Base-by-base conservation (phyloP, 1,284 basidiomycete species). In the Schizopora paradoxa region DNA sequence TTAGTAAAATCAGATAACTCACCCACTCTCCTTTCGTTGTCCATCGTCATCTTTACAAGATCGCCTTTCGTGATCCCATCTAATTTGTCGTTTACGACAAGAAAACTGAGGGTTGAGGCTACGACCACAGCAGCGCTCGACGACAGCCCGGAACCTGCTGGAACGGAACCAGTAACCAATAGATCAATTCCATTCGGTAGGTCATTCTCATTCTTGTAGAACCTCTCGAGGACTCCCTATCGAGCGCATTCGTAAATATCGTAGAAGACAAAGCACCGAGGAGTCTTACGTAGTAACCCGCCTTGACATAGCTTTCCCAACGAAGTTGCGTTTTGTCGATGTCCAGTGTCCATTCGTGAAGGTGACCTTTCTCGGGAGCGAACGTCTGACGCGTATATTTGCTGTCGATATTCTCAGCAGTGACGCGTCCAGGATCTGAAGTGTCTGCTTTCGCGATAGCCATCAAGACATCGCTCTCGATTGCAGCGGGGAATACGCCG, bases 281-380 rank as follows among this genome's bases (percentile, higher is more conserved):
- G n/a, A 43, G 26, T 58, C 63, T 46, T 45, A 86, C 85, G 61
- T 82, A 85, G 54, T 86, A 86, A 7, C 82, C 81, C 10, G 86
- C 88, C 61, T 91, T 91, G 57, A 91, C 79, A 61, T 91, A 92
- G 59, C 84, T 88, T 58, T 88, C 86, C 91, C 89, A 92, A 45
- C 84, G 68, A 26, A 87, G 66, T 54, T 83, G 76, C 22, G 72
- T 69, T 34, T 75, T 80, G 56, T 86, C 74, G 48, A 91, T 88
- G 33, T 82, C 80, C 13, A 91, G 66, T 55, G 83, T 70, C 86
- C 86, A 89, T 33, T 69, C 63, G 47, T 76, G 70, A 5, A 68
- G 62, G 47, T 66, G 63, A 2, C 72, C 73, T 8, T 68, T 61
- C 16, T 66, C 67, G 7, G 83, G 85, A 1, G 73, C 64, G 57